Evolutionary conservation across 306 rosid species (phyloP).

Genomic region (Vachellia collinsii): DNA sequence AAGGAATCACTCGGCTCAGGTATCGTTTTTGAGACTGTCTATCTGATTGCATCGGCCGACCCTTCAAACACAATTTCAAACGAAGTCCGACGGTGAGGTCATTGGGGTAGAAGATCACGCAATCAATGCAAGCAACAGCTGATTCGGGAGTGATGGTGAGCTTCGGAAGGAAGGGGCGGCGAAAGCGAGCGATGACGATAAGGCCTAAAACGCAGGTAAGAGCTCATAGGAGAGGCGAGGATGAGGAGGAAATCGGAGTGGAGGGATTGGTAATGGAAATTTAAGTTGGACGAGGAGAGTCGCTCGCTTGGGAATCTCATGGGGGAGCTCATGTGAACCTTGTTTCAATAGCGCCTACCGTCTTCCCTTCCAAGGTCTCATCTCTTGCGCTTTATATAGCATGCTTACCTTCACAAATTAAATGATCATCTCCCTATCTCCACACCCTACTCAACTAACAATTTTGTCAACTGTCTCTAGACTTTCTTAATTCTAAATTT

Average conservation of each 20-base stretch:
- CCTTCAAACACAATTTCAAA: no score
- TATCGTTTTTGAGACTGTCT: neutral
- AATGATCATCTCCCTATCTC: no score
- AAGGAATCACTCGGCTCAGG: neutral
- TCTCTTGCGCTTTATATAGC: neutral
- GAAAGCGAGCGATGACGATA: slow-evolving; percentile 58
- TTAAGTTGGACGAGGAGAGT: slow-evolving; percentile 15
- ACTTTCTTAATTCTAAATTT: no score
- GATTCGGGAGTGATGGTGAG: slow-evolving; percentile 59
- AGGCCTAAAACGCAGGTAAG: slow-evolving; percentile 79
- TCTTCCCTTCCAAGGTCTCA: neutral
- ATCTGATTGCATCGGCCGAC: neutral
- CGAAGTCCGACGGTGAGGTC: slow-evolving; percentile 60
- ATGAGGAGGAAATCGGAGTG: slow-evolving; percentile 70
- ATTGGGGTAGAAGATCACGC: slow-evolving; percentile 66
- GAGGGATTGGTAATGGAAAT: slow-evolving; percentile 28
- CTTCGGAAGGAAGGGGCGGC: slow-evolving; percentile 52
- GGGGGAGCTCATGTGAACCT: slow-evolving; percentile 64
- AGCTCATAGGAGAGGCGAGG: slow-evolving; percentile 81
- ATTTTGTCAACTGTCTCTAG: no score
- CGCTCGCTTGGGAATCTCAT: slow-evolving; percentile 56
- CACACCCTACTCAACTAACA: no score
- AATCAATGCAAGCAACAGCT: slow-evolving; percentile 56
- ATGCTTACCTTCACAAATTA: no score
- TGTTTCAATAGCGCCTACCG: neutral